phyloP scores from a whole-genome alignment of 2,329 filamentous ascomycete species.

The Alternaria consortialis region DNA sequence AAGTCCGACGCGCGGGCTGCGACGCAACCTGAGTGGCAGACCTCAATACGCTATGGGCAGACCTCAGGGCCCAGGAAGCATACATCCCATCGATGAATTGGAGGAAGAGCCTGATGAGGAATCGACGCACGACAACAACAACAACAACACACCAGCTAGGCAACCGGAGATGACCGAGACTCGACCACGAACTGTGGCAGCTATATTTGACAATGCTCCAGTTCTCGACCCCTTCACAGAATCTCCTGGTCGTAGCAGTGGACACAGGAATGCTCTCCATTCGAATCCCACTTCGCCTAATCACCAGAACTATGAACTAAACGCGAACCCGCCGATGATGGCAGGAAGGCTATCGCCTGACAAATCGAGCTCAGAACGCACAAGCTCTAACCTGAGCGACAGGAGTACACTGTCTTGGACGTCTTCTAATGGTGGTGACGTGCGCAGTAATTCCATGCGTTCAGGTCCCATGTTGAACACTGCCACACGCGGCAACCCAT shows the following conservation, averaged over 20 bases:
- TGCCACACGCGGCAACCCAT: slow-evolving; percentile 40
- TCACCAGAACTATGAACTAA: slow-evolving; percentile 22
- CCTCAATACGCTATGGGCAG: slow-evolving; percentile 60
- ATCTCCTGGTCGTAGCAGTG: slow-evolving; percentile 39
- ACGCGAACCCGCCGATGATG: slow-evolving; percentile 19
- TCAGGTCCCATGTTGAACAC: slow-evolving; percentile 52
- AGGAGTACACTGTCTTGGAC: slow-evolving; percentile 57
- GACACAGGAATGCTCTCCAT: slow-evolving; percentile 34
- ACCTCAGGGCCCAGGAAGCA: slow-evolving; percentile 61
- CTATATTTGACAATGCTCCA: slow-evolving; percentile 43
- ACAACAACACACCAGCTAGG: slow-evolving; percentile 23
- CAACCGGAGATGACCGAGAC: slow-evolving; percentile 40
- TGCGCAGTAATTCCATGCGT: slow-evolving; percentile 56
- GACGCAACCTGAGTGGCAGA: slow-evolving; percentile 51
- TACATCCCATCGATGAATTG: slow-evolving; percentile 70
- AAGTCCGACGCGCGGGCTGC: slow-evolving; percentile 58
- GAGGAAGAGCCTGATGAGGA: slow-evolving; percentile 61
- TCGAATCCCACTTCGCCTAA: slow-evolving; percentile 34
- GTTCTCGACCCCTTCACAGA: slow-evolving; percentile 55
- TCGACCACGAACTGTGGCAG: slow-evolving; percentile 22
- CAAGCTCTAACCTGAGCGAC: slow-evolving; percentile 65
- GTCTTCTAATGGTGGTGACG: slow-evolving; percentile 53
- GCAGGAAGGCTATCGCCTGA: slow-evolving; percentile 57
- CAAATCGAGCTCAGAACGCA: slow-evolving; percentile 60
- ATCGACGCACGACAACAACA: slow-evolving; percentile 25